Conservation (phyloP, 441 rosid genomes). For the Populus hybrid region DNA sequence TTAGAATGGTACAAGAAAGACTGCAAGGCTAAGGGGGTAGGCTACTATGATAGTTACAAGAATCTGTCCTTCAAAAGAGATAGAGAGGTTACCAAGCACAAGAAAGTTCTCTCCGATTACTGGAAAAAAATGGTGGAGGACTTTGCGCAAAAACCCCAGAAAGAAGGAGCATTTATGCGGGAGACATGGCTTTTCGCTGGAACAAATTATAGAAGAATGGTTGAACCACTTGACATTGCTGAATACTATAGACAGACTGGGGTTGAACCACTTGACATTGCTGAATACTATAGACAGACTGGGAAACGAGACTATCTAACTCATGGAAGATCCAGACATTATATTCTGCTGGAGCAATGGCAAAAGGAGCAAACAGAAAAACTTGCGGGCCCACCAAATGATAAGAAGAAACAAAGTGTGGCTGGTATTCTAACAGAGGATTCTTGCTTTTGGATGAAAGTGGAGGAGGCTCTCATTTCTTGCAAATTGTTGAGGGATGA, state of each 20-base stretch:
- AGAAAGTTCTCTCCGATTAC: constrained; percentile 33
- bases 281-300: constrained; percentile 32
- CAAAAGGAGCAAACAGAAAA: constrained; percentile 16
- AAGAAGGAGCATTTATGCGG: constrained; percentile 22
- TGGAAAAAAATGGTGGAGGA: constrained; percentile 48
- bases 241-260: constrained; percentile 32
- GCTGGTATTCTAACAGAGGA: constrained; percentile 40
- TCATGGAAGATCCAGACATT: constrained; percentile 41
- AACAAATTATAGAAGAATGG: constrained; percentile 51
- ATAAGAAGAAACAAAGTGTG: constrained; percentile 24
- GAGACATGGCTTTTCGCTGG: constrained; percentile 35
- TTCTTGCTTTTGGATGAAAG: constrained; percentile 80
- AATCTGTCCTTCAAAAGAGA: constrained; percentile 6
- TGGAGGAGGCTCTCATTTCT: constrained; percentile 50
- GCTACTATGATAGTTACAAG: constrained; percentile 62
- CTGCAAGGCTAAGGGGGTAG: constrained; percentile 16
- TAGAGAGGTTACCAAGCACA: constrained; percentile 11
- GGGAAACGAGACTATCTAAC: constrained; percentile 29
- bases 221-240: constrained; percentile 73
- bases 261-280: constrained; percentile 72
- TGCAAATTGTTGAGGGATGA: constrained; percentile 20
- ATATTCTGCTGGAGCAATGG: constrained; percentile 50
- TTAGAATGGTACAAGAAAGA: constrained; percentile 63
- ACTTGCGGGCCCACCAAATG: not conserved
- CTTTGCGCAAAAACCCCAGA: constrained; percentile 48